These are phyloP conservation scores for Naegleria gruberi DNA, from an alignment of 208 protist genomes.

Conservation along the genomic window DNA sequence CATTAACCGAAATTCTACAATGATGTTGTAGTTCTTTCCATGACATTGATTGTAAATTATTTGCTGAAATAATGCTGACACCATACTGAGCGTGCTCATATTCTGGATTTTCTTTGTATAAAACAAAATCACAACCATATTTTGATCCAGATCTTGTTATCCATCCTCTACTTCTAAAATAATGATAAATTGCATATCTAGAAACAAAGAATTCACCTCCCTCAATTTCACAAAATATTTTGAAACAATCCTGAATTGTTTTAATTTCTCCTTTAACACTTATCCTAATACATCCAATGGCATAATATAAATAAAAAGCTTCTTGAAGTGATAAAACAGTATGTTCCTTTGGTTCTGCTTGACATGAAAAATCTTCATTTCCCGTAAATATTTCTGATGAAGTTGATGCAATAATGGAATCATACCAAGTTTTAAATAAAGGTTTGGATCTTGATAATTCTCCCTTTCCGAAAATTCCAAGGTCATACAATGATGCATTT, in stretches of 20 bases:
- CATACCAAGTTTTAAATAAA: background rate
- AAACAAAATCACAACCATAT: conserved; percentile 25
- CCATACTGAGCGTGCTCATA: background rate
- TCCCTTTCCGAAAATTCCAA: background rate
- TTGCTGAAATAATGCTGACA: background rate
- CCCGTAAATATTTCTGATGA: too few species aligned
- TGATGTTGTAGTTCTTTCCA: conserved; percentile 20
- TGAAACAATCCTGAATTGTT: conserved; percentile 4
- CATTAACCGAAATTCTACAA: background rate
- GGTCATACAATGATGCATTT: background rate
- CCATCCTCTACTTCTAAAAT: conserved; percentile 19
- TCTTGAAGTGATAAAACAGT: conserved; percentile 2
- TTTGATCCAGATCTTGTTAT: background rate
- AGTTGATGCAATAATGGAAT: background rate
- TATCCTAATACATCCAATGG: background rate
- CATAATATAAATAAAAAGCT: conserved; percentile 17
- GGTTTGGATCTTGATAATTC: background rate
- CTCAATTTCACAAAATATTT: conserved; percentile 17
- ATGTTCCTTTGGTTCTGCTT: background rate
- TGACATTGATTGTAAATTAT: background rate
- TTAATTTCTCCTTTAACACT: too few species aligned
- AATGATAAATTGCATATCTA: conserved; percentile 3
- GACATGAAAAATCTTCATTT: background rate
- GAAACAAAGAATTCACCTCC: background rate
- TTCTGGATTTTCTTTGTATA: background rate